Evolutionary conservation across 1,284 basidiomycete genomes (phyloP), one percentile per base, ranked within the genome.

Genomic region (Omphalotus olearius): DNA sequence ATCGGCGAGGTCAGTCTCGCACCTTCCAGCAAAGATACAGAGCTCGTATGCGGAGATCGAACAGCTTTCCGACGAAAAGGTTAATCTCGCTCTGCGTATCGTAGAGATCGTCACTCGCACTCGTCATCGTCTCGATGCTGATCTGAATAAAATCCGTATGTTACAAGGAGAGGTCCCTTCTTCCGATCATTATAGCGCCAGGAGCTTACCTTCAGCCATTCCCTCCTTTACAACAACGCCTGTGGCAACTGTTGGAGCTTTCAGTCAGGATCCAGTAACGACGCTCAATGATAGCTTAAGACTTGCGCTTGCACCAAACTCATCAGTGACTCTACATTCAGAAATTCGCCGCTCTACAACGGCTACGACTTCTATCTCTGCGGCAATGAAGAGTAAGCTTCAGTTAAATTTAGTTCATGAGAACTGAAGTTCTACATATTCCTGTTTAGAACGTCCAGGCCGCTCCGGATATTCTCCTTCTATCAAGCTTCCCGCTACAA

Each of bases 11-110:
- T 45, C 50, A 18, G 14, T 36, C 33, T 59, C 54, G 17, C 63
- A 67, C 26, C 67, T 82, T 23, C 78, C 78, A 4, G 68, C 70
- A 39, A 76, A 75, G 58, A 74, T 84, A 28, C 61, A 66, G 45
- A 66, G 71, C 18, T 69, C 75, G n/a, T 82, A 79, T 60, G 69
- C 72, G 16, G 75, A 80, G 60, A 75, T 84, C 13, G 73, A 79
- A 50, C 64, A 68, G 40, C 72, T 85, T 11, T 70, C 76, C 0
- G 60, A 66, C 1, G 81, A 85, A 65, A 85, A 85, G 64, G 66
- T 75, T 23, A 61, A 57, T 18, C 73, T 85, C 14, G 77, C 83
- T 0, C 70, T 79, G 57, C 73, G 76, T 10, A 67, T 85, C 46
- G 74, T 81, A 18, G 71, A 73, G 39, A 71, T 85, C 44, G 69